These are phyloP conservation scores for Liquidambar formosana DNA, from an alignment of 164 flowering plant genomes.

Conservation along the genomic window DNA sequence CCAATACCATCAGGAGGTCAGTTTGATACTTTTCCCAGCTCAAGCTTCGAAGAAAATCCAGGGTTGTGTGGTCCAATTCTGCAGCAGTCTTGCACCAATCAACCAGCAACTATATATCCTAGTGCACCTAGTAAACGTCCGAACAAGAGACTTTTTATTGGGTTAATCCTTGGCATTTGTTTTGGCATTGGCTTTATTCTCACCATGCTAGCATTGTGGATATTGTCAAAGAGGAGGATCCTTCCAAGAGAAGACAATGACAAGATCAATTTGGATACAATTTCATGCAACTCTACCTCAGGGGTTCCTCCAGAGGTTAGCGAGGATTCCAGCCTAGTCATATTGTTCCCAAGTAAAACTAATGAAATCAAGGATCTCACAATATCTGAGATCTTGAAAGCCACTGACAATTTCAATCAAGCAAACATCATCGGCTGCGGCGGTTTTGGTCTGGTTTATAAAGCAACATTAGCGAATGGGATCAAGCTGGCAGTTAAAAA, in stretches of 20 bases:
- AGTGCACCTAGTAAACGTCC: conserved; percentile 17
- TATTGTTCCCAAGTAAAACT: conserved; percentile 39
- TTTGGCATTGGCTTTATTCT: conserved; percentile 37
- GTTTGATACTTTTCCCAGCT: conserved; percentile 49
- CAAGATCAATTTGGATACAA: conserved; percentile 33
- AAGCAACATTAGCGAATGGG: conserved; percentile 49
- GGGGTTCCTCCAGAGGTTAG: conserved; percentile 24
- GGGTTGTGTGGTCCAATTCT: conserved; percentile 38
- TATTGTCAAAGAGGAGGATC: conserved; percentile 49
- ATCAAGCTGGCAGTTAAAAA: conserved; percentile 62
- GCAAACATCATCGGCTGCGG: conserved; percentile 69
- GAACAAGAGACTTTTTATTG: conserved; percentile 39
- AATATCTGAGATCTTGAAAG: conserved; percentile 53
- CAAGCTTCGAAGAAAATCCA: conserved; percentile 59
- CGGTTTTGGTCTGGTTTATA: conserved; percentile 67
- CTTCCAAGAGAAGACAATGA: conserved; percentile 44
- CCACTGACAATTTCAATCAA: conserved; percentile 60
- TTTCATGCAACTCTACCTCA: conserved; percentile 37
- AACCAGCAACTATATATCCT: conserved; percentile 10
- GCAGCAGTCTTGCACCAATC: conserved; percentile 28
- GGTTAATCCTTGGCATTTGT: conserved; percentile 40
- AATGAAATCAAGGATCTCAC: conserved; percentile 48
- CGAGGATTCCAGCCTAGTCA: conserved; percentile 43
- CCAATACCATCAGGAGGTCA: conserved; percentile 63
- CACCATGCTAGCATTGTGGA: conserved; percentile 34